Base-by-base conservation (phyloP, 805 yeast species). In the Cyberlindnera euphorbiae region DNA sequence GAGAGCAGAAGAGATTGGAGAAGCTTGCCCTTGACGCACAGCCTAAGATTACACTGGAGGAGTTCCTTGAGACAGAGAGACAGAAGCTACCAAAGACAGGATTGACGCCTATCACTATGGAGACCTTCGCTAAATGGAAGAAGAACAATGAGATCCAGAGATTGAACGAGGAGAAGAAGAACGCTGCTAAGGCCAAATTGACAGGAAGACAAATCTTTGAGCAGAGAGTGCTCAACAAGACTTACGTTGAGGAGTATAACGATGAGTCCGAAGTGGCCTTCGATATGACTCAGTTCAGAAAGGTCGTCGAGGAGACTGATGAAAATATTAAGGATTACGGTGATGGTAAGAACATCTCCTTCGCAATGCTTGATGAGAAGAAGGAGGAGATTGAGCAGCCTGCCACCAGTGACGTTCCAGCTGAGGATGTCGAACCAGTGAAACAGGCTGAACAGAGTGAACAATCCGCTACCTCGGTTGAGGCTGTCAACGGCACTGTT, bases 41-140 rank as follows among this genome's bases (percentile, higher is more conserved):
- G 53, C 96, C 95, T 36, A 82, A 82, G 69, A 84, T 94, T 53
- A 86, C 97, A 1, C 69, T 93, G 53, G 99, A 93, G 63, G 98
- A 94, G 44, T 93, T 93, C 59, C 75, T 93, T 47, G 98, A 94
- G 59, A 78, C 90, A 39, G 98, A 89, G 64, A 81, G 97, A 65
- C 82, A 77, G 44, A 79, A 78, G 58, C 68, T 93, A 56, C 95
- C 94, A 52, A 71, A 69, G 44, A 42, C 70, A 11, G 73, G 73
- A 32, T 69, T 83, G 55, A 90, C 97, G 1, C 97, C 97, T 22
- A 87, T 94, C 44, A 89, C 94, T 1, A 65, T 77, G 17, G 88
- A 82, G 41, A 60, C 89, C 12, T 93, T 93, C 59, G 71, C 71
- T 22, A 73, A 73, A 53, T 93, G 98, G 97, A 88, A 89, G 64